Evolutionary conservation across 805 yeast genomes (phyloP), one percentile per base, ranked within the genome.

Genomic region (Schwanniomyces polymorphus): DNA sequence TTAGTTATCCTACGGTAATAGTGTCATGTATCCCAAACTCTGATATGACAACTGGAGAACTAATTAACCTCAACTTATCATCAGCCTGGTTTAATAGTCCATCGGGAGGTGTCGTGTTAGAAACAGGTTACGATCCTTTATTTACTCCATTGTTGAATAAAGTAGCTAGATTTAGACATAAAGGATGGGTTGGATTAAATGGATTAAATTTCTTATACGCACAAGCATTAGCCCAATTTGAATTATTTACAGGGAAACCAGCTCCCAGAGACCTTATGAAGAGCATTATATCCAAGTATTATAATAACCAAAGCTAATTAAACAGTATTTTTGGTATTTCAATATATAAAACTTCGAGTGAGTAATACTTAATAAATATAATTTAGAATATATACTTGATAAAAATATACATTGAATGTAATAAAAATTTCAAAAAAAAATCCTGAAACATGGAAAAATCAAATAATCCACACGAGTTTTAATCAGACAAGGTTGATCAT

Each of bases 181-280:
- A 40, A 27, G 59, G 59, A 1, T 55, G 59, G 59, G 45, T 49
- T 4, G 45, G 44, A 4, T 45, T 43, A 5, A 50, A 48, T 40
- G 59, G 59, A 2, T 46, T 55, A 38, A 51, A 52, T 41, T 51
- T 48, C 43, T 47, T 55, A 28, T 45, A 49, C 43, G 46, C 48
- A 7, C 56, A 52, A 42, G 46, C 52, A 10, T 39, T 50, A 18
- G 44, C 53, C 5, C 56, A 55, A 38, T 55, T 55, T 44, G 59
- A 55, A 38, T 46, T 51, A 50, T 52, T 51, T 23, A 48, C 53
- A 12, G 51, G 52, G 2, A 55, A 53, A 35, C 52, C 52, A 6
- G 57, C 57, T 6, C 59, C 59, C 10, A 37, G 50, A 25, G 50
- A 37, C 14, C 33, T 49, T 8, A 45, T 55, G 52, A 53, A 46